A percentile compares a stretch with the other conserved stretches of the same genome.
Evolutionary conservation across 108 stramenopile species (phyloP).

Genomic region (Schizochytrium sp.): DNA sequence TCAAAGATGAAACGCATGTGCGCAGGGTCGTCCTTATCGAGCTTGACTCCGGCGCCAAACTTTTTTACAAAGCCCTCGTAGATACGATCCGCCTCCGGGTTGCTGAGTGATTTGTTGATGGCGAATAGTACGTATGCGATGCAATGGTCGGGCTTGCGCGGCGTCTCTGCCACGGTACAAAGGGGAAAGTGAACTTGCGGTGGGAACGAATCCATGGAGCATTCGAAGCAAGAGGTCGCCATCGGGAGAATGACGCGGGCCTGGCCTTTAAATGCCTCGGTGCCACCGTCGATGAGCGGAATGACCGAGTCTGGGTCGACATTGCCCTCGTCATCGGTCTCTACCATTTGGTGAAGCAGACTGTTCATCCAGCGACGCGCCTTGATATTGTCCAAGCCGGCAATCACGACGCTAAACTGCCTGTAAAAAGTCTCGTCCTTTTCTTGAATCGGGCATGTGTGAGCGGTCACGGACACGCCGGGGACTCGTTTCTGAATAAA

Average conservation of each 20-base stretch:
- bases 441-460: constrained; percentile 90
- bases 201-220: constrained; percentile 87
- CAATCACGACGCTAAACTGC: constrained; percentile 76
- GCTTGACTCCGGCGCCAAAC: neutral
- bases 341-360: constrained; percentile 72
- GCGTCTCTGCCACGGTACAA: constrained; percentile 98
- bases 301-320: constrained; percentile 82
- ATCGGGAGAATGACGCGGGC: constrained; percentile 89
- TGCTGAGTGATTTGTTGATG: neutral
- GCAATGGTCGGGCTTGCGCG: constrained; percentile 94
- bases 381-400: constrained; percentile 94
- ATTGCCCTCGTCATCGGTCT: constrained; percentile 86
- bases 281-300: constrained; percentile 96
- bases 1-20: constrained; percentile 92
- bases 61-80: neutral
- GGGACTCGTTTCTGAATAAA: constrained; percentile 44
- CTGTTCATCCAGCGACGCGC: constrained; percentile 55
- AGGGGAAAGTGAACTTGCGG: constrained; percentile 81
- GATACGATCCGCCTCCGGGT: neutral
- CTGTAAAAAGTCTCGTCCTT: constrained; percentile 74
- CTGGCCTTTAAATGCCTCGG: constrained; percentile 98
- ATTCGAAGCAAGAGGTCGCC: constrained; percentile 96
- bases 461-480: constrained; percentile 54
- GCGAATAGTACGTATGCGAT: constrained; percentile 73
- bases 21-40: constrained; percentile 87